Percentiles rank a stretch among this genome's conserved stretches.
These are phyloP conservation scores for Cryoendolithus antarcticus DNA, from an alignment of 2,329 filamentous ascomycete species.

Conservation along the genomic window DNA sequence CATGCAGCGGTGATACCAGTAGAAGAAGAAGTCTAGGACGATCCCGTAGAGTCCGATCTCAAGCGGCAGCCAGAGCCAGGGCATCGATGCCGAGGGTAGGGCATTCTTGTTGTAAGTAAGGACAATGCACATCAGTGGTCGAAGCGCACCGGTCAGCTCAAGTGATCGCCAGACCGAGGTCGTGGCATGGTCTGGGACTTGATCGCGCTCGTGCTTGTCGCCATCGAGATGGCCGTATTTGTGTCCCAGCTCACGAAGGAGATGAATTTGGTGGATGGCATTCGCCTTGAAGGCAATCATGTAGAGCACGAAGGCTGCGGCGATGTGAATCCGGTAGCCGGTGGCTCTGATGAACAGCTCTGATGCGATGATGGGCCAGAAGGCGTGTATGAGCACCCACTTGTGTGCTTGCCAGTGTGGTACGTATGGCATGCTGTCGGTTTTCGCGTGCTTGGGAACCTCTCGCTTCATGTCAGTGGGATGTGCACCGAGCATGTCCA, in stretches of 20 bases:
- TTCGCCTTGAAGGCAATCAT: constrained; percentile 28
- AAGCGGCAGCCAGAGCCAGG: constrained; percentile 23
- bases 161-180: constrained; percentile 6
- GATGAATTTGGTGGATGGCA: constrained; percentile 28
- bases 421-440: constrained; percentile 30
- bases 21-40: constrained; percentile 35
- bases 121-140: constrained; percentile 22
- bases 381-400: constrained; percentile 30
- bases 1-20: constrained; percentile 32
- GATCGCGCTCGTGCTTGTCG: constrained; percentile 32
- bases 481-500: constrained; percentile 1
- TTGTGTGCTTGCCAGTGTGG: constrained; percentile 25
- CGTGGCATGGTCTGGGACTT: constrained; percentile 28
- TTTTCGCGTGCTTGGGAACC: constrained; percentile 29
- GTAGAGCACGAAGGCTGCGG: constrained; percentile 28
- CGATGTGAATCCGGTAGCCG: constrained; percentile 19
- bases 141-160: not conserved
- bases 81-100: constrained; percentile 13
- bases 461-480: constrained; percentile 16
- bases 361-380: constrained; percentile 27
- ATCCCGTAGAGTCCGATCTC: constrained; percentile 31
- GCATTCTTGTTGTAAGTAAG: constrained; percentile 18
- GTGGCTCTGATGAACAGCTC: constrained; percentile 24
- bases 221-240: constrained; percentile 32
- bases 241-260: constrained; percentile 28